These are phyloP conservation scores for Anastatica hierochuntica DNA, from an alignment of 345 rosid species.

Conservation along the genomic window DNA sequence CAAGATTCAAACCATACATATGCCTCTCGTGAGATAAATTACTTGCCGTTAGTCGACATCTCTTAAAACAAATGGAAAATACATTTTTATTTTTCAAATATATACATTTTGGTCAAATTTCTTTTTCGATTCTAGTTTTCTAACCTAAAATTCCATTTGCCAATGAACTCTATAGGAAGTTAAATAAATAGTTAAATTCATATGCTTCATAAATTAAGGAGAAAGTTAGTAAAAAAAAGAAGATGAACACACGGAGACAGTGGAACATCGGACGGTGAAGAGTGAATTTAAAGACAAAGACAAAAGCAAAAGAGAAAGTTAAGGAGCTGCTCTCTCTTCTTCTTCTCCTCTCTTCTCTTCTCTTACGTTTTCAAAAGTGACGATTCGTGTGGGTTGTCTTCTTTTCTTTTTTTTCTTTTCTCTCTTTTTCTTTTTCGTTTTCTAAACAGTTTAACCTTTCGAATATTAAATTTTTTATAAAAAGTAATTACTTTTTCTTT, in stretches of 20 bases:
- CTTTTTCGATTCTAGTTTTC: no score
- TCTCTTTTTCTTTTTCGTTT: not conserved
- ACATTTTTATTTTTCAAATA: no score
- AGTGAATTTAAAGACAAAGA: not conserved
- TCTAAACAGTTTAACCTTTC: conserved; percentile 23
- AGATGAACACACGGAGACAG: conserved; percentile 12
- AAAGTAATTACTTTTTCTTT: conserved; percentile 16
- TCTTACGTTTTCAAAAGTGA: conserved; percentile 4
- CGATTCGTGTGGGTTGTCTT: conserved; percentile 29
- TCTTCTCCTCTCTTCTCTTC: not conserved
- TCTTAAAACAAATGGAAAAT: no score
- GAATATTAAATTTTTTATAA: conserved; percentile 3
- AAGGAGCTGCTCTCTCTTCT: conserved; percentile 18
- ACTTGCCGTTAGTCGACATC: no score
- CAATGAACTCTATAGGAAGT: no score
- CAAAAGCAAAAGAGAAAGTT: conserved; percentile 23
- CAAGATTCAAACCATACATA: no score
- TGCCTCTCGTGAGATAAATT: no score
- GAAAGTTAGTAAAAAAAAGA: not conserved
- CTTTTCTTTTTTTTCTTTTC: not conserved
- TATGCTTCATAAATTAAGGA: no score
- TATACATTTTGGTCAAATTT: no score
- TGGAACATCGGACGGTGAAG: no score
- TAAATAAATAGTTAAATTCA: no score
- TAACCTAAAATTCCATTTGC: no score